Conservation (phyloP, 2,329 filamentous ascomycete genomes). For the Talaromyces pinophilus region DNA sequence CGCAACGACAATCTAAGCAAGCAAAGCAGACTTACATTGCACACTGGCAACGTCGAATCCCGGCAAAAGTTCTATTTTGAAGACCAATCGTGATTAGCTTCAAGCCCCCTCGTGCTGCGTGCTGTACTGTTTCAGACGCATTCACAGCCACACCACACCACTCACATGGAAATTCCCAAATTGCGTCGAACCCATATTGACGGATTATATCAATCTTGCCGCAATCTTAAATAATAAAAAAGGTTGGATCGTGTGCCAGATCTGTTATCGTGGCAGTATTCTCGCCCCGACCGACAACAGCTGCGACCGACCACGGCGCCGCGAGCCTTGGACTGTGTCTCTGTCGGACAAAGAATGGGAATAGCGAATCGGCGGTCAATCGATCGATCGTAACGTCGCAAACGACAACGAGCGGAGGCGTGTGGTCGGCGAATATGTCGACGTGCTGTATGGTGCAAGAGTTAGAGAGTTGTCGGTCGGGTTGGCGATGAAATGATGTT, state of each 20-base stretch:
- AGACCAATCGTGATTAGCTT: neutral
- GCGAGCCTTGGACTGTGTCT: neutral
- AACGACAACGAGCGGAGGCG: neutral
- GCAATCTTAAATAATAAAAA: neutral
- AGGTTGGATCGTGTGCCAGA: neutral
- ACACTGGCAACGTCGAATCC: slow-evolving; percentile 79
- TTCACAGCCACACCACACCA: slow-evolving; percentile 29
- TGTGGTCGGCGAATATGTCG: slow-evolving; percentile 1
- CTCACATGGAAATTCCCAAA: slow-evolving; percentile 62
- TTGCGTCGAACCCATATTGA: slow-evolving; percentile 54
- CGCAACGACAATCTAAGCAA: neutral
- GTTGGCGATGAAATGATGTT: slow-evolving; percentile 3
- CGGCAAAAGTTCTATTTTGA: slow-evolving; percentile 72
- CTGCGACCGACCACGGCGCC: slow-evolving; percentile 17
- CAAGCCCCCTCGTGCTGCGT: slow-evolving; percentile 12
- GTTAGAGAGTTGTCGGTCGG: neutral
- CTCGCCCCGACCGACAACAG: slow-evolving; percentile 15
- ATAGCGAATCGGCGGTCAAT: neutral
- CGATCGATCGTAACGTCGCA: neutral
- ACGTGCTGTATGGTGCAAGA: neutral
- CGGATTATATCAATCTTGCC: neutral
- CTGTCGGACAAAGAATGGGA: neutral
- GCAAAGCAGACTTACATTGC: slow-evolving; percentile 64
- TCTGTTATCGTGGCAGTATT: slow-evolving; percentile 1
- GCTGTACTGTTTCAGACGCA: neutral